phyloP scores from a whole-genome alignment of 2,329 filamentous ascomycete genomes.

The Paecilomyces sp. region DNA sequence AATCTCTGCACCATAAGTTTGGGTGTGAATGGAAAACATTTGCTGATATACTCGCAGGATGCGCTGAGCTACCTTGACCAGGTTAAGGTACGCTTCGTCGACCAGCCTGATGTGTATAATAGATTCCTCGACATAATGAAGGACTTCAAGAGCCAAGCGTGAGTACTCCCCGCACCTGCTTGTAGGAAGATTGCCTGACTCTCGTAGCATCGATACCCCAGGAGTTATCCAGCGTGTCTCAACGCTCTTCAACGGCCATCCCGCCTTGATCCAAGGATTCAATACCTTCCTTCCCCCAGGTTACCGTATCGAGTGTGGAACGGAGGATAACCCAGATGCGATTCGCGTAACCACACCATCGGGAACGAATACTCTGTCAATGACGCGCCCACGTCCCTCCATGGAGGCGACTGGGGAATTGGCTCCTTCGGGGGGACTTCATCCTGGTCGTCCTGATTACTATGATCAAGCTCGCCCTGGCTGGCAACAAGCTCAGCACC shows the following conservation, averaged over 20 bases:
- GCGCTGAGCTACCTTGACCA: constrained; percentile 95
- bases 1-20: background rate
- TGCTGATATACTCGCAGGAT: constrained; percentile 46
- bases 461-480: constrained; percentile 32
- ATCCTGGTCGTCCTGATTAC: constrained; percentile 29
- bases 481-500: constrained; percentile 30
- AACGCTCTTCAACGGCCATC: constrained; percentile 89
- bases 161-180: constrained; percentile 32
- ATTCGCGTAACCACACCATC: constrained; percentile 96
- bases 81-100: constrained; percentile 95
- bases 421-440: constrained; percentile 22
- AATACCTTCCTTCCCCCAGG: constrained; percentile 95
- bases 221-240: constrained; percentile 96
- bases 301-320: constrained; percentile 93
- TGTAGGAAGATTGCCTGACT: constrained; percentile 15
- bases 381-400: constrained; percentile 41
- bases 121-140: constrained; percentile 99
- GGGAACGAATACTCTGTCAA: constrained; percentile 91
- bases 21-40: background rate
- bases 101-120: constrained; percentile 96
- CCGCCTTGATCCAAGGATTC: constrained; percentile 92
- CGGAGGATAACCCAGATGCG: constrained; percentile 87
- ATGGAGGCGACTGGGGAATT: constrained; percentile 26
- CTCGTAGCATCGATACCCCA: constrained; percentile 75
- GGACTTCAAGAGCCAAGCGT: constrained; percentile 97